Evolutionary conservation across 495 filamentous ascomycete species (phyloP).

Genomic region (Cercophora samala): DNA sequence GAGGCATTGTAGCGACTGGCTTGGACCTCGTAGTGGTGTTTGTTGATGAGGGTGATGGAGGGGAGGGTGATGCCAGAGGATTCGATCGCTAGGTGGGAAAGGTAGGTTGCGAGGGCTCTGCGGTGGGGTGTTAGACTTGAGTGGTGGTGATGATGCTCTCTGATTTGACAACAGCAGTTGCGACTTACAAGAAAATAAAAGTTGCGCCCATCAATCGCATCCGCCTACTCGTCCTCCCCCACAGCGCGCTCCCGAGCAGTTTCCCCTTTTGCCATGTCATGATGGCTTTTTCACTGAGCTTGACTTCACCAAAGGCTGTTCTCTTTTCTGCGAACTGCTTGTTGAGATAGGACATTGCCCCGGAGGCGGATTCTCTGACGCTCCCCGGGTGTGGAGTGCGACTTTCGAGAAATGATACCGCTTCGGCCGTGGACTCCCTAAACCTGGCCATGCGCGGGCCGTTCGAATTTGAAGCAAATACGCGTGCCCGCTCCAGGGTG

Average conservation of each 20-base stretch:
- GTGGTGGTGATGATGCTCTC: background rate
- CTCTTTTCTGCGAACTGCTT: background rate
- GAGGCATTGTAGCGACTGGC: constrained; percentile 43
- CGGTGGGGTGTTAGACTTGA: background rate
- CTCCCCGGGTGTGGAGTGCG: background rate
- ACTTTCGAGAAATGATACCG: background rate
- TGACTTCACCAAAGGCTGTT: constrained; percentile 19
- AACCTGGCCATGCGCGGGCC: background rate
- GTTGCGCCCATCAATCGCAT: constrained; percentile 30
- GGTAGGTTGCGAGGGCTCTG: constrained; percentile 23
- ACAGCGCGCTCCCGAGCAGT: constrained; percentile 22
- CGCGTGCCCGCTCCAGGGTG: background rate
- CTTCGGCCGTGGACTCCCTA: constrained; percentile 1
- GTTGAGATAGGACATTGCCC: background rate
- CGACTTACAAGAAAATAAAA: constrained; percentile 32
- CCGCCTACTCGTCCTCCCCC: constrained; percentile 35
- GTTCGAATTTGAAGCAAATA: background rate
- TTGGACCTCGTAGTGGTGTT: constrained; percentile 24
- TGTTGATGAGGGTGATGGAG: constrained; percentile 24
- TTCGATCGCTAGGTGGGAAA: constrained; percentile 17
- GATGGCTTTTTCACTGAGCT: constrained; percentile 22
- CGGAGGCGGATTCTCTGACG: constrained; percentile 1
- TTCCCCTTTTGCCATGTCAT: constrained; percentile 25
- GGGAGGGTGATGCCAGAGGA: constrained; percentile 25
- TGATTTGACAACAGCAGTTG: background rate